phyloP scores from a whole-genome alignment of 371 early-diverging fungal species.

The Mucor piriformis region DNA sequence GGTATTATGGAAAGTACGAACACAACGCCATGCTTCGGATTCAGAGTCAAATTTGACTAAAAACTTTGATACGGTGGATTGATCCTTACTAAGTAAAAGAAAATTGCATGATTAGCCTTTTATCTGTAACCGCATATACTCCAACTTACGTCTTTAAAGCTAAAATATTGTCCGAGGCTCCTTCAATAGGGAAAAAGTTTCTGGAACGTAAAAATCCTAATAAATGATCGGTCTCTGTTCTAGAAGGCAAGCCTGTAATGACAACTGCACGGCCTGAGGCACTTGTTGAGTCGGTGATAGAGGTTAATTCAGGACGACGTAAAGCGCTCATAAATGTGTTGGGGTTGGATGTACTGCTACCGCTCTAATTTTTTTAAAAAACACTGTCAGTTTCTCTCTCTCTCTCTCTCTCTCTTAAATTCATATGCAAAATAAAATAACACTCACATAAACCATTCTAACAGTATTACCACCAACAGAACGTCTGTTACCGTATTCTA shows the following conservation, averaged over 20 bases:
- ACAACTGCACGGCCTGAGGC: slow-evolving; percentile 47
- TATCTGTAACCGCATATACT: not conserved
- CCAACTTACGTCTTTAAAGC: slow-evolving; percentile 40
- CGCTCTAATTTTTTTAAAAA: slow-evolving; percentile 11
- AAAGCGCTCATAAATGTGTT: slow-evolving; percentile 17
- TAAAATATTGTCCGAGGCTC: slow-evolving; percentile 35
- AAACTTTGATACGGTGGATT: slow-evolving; percentile 40
- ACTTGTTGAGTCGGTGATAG: slow-evolving; percentile 33
- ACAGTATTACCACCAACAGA: slow-evolving; percentile 43
- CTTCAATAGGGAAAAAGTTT: slow-evolving; percentile 48
- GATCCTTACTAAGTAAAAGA: slow-evolving; percentile 26
- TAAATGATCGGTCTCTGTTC: slow-evolving; percentile 32
- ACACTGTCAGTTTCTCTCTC: not conserved
- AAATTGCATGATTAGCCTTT: not conserved
- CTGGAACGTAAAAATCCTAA: slow-evolving; percentile 40
- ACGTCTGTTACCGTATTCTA: slow-evolving; percentile 44
- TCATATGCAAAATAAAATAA: not conserved
- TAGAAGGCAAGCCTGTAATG: slow-evolving; percentile 37
- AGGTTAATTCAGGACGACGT: slow-evolving; percentile 35
- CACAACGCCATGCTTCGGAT: slow-evolving; percentile 56
- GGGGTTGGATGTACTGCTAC: slow-evolving; percentile 1
- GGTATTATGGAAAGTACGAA: slow-evolving; percentile 49
- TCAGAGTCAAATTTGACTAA: slow-evolving; percentile 53
- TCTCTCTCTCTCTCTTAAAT: not conserved
- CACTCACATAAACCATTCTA: slow-evolving; percentile 38